Evolutionary conservation across 495 filamentous ascomycete genomes (phyloP), one percentile per base, ranked within the genome.

Genomic region (Annulohypoxylon moriforme): DNA sequence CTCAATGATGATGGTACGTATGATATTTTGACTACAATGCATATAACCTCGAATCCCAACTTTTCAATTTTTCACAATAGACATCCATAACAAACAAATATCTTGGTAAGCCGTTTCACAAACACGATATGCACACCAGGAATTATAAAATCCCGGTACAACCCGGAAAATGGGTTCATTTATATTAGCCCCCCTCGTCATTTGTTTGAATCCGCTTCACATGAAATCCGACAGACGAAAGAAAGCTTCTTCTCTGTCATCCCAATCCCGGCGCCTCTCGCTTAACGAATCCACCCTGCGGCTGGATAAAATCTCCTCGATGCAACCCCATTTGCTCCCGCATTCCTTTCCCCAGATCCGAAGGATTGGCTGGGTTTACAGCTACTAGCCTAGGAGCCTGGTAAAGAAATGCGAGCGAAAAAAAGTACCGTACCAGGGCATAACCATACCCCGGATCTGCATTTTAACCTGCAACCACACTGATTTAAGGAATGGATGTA

Each of bases 281-380:
- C 60, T 68, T 64, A 68, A 36, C 20, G 36, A 47, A 53, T 27
- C 22, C 13, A 50, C 57, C 46, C 27, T 42, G 66, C 61, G 60
- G 65, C 61, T 69, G 71, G 71, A 18, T 73, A 73, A 73, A 69
- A 50, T 34, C 57, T 25, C 61, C 61, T 53, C 11, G 42, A 65
- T 69, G 44, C 47, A 20, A 73, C 56, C 13, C 53, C 65, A 25
- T 57, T 66, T 40, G 46, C 49, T 73, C 70, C 64, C 25, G 33
- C 55, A 58, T 60, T 46, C 42, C 64, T 27, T 60, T 73, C 68
- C 65, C 60, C 65, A 61, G 70, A 73, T 62, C n/a, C 36, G 27
- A 59, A 63, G 58, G 68, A 67, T 40, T 71, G 68, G 56, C 36
- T 24, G 34, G 2, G 10, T 14, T 14, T 40, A 40, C 13, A 40